Base-by-base conservation (phyloP, 257 asterid genomes). In the Ilex aquifolium region DNA sequence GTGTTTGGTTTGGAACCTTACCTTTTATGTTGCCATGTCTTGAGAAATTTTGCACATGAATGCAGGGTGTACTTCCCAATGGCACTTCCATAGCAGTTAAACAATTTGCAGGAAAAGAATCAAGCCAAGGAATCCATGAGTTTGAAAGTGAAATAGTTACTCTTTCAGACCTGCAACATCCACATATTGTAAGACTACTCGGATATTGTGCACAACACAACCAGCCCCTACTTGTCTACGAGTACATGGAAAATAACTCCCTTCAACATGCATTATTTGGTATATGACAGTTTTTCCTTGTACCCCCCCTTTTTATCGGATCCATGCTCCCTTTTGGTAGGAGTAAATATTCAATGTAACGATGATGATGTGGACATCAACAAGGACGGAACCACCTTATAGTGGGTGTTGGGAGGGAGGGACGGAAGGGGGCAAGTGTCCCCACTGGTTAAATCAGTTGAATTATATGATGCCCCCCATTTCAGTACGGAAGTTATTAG, bases 81-180 rank as follows among this genome's bases (percentile, higher is more conserved):
- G 80, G 83, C 62, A 61, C 66, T 3, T 50, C 72, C 4, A 68
- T 78, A 52, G 83, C 83, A 48, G 80, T 78, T 63, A 74, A 78
- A 59, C 72, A n/a, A n/a, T n/a, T 78, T 53, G 74, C 83, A 4
- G 69, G 29, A 78, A 64, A 69, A n/a, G n/a, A n/a, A n/a, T n/a
- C n/a, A n/a, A n/a, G n/a, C n/a, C 74, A n/a, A 68, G 83, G 83
- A 52, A 78, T 74, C 31, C 77, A 75, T 6, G 83, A 78, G 62
- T 78, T 78, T 40, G 66, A 74, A 46, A 74, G 63, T 65, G 83
- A 78, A 70, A 78, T 78, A 29, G 83, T 78, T 53, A 78, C 74
- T 80, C 74, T 78, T 64, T 71, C 83, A 57, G 83, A 80, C 48
- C 65, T 78, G 40, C 83, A 78, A 59, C 83, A 78, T 61, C 78